Base-by-base conservation (phyloP, 495 filamentous ascomycete species). In the Sphaerosporella brunnea region DNA sequence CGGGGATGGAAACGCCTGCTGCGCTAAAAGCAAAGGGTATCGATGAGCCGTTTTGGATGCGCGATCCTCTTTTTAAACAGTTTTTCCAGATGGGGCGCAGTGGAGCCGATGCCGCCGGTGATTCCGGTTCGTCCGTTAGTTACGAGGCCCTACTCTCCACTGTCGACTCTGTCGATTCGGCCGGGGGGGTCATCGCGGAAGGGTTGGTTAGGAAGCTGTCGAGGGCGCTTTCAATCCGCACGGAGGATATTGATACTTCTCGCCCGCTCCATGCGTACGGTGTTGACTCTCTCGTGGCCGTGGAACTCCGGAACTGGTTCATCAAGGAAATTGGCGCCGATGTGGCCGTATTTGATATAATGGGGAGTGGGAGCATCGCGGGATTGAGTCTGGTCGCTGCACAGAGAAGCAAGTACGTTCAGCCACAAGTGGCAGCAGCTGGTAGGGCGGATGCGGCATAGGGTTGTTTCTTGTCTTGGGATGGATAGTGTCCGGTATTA, bases 221-320 rank as follows among this genome's bases (percentile, higher is more conserved):
- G n/a, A 66, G 63, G 11, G 64, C 74, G 36, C 55, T 73, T 39
- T 68, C 73, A 63, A 60, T 74, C 49, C 68, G 69, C 19, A 26
- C 61, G 10, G 71, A 74, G 42, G 68, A 75, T 36, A 61, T 75
- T 23, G 67, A 73, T 52, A 49, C 68, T 16, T 64, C 62, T 13
- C 57, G 66, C 34, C 64, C 69, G 18, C 56, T 75, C 23, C 63
- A 66, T 3, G 62, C 63, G 36, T 76, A 70, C 58, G 68, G 67
- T 15, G 61, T 77, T 15, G 70, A 76, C 54, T 69, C 65, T 34
- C 65, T 74, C 41, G 62, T 74, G 34, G 70, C 67, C 0, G 68
- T 67, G 45, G 72, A 76, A 59, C 68, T 73, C 50, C 63, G 70
- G 26, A 68, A 67, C 43, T 73, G 67, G 51, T 66, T 74, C 45